These are phyloP conservation scores for Wallacemonas sp. DNA, from an alignment of 208 protist species.

Conservation along the genomic window DNA sequence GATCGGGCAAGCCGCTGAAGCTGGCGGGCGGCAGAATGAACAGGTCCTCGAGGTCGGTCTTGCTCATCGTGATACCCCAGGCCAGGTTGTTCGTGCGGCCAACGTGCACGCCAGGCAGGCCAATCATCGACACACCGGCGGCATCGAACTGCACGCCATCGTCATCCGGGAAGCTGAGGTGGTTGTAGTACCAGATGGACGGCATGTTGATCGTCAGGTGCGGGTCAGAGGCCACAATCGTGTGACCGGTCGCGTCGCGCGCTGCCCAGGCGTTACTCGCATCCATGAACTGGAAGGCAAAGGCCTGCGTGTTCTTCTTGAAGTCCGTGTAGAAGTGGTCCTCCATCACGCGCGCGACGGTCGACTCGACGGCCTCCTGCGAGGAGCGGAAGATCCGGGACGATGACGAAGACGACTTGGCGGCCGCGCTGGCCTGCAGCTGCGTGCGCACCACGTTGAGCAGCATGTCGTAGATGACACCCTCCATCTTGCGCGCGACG, in stretches of 20 bases:
- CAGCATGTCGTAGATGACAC: slow-evolving; percentile 34
- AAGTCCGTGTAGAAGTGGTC: background rate
- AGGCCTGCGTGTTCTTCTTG: slow-evolving; percentile 24
- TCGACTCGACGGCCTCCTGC: background rate
- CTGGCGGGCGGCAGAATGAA: slow-evolving; percentile 46
- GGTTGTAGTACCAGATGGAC: slow-evolving; percentile 60
- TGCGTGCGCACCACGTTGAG: slow-evolving; percentile 25
- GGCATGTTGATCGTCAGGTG: slow-evolving; percentile 61
- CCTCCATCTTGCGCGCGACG: slow-evolving; percentile 19
- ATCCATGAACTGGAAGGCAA: slow-evolving; percentile 40
- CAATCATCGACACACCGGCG: slow-evolving; percentile 43
- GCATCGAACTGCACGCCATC: slow-evolving; percentile 37
- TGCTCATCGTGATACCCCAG: slow-evolving; percentile 73
- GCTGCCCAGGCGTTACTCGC: slow-evolving; percentile 64
- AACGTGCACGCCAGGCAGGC: slow-evolving; percentile 60
- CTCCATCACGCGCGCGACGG: slow-evolving; percentile 3
- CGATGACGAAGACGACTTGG: too few relatives aligned
- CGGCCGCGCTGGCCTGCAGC: slow-evolving; percentile 9
- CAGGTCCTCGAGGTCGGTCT: slow-evolving; percentile 64
- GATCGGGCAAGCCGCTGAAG: slow-evolving; percentile 23
- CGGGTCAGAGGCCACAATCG: slow-evolving; percentile 54
- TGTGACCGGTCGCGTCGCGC: slow-evolving; percentile 31
- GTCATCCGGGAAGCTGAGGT: slow-evolving; percentile 45
- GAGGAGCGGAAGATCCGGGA: background rate
- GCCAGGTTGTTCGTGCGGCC: slow-evolving; percentile 49